Percentiles rank a stretch among this genome's conserved stretches.
phyloP scores from a whole-genome alignment of 1,139 yeast genomes.

The Meyerozyma smithsonii region DNA sequence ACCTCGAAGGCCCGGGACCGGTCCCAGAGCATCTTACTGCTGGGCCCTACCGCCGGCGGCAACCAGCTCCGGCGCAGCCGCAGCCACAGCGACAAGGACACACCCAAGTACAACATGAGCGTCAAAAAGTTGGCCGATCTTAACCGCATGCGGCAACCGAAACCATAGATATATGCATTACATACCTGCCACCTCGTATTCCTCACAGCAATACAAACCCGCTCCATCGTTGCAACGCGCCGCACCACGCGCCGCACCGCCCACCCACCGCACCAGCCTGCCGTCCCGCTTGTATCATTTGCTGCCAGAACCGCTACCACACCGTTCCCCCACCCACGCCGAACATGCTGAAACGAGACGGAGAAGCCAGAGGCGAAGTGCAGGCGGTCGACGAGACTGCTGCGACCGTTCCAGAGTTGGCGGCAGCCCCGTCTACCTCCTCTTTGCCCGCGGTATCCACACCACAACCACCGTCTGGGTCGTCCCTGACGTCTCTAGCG shows the following conservation, averaged over 20 bases:
- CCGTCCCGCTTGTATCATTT: background rate
- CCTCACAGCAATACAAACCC: background rate
- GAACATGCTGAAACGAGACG: background rate
- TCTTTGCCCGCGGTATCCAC: background rate
- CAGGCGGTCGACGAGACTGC: background rate
- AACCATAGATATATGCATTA: background rate
- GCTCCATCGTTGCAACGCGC: background rate
- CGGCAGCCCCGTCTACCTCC: background rate
- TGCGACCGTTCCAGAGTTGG: background rate
- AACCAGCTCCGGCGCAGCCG: conserved; percentile 13
- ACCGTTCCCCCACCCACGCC: background rate
- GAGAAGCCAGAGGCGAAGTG: background rate
- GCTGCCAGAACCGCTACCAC: background rate
- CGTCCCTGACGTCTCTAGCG: background rate
- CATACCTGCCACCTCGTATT: background rate
- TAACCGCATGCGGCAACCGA: conserved; percentile 18
- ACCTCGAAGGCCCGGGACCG: conserved; percentile 12
- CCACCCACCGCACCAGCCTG: background rate
- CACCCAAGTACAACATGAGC: conserved; percentile 11
- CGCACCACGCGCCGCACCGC: too few relatives aligned
- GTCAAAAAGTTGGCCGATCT: conserved; percentile 19
- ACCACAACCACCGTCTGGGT: background rate
- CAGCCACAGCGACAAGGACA: conserved; percentile 13
- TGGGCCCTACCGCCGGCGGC: conserved; percentile 9
- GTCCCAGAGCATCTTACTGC: background rate